Percentiles rank a stretch among this genome's conserved stretches.
Conservation (phyloP, 2,329 filamentous ascomycete species). For the Emmonsiellopsis sp. region DNA sequence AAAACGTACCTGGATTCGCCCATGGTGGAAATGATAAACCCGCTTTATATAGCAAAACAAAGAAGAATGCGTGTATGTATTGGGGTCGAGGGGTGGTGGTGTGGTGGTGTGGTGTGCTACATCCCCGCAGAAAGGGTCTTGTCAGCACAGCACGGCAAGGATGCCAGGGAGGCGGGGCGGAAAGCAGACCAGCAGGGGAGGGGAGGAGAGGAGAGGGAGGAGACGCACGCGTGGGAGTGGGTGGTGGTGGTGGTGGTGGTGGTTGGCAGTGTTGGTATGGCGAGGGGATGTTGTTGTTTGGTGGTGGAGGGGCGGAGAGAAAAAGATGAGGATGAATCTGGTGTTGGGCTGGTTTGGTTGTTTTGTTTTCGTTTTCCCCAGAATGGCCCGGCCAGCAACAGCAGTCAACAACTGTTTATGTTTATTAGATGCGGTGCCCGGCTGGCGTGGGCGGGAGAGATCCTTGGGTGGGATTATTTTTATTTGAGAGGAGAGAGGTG, state of each 20-base stretch:
- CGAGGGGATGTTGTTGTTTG: background rate
- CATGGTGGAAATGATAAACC: constrained; percentile 39
- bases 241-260: background rate
- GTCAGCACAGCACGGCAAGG: too few species aligned
- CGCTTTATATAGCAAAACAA: background rate
- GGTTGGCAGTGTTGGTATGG: background rate
- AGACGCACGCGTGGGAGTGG: background rate
- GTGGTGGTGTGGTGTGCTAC: background rate
- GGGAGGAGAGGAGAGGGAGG: background rate
- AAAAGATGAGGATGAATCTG: background rate
- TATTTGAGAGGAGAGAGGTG: background rate
- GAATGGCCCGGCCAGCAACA: background rate
- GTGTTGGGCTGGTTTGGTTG: background rate
- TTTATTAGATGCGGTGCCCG: too few species aligned
- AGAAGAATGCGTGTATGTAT: background rate
- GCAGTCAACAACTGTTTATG: background rate
- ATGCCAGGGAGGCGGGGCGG: background rate
- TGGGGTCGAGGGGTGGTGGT: background rate
- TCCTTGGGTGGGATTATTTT: background rate
- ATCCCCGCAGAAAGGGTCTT: too few species aligned
- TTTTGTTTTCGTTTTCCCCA: constrained; percentile 1
- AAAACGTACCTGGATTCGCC: constrained; percentile 52
- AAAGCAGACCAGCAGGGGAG: background rate
- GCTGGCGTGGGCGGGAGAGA: too few species aligned
- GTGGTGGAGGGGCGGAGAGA: background rate